phyloP scores from a whole-genome alignment of 2,329 filamentous ascomycete species.

The Stachybotrys chlorohalonatus region DNA sequence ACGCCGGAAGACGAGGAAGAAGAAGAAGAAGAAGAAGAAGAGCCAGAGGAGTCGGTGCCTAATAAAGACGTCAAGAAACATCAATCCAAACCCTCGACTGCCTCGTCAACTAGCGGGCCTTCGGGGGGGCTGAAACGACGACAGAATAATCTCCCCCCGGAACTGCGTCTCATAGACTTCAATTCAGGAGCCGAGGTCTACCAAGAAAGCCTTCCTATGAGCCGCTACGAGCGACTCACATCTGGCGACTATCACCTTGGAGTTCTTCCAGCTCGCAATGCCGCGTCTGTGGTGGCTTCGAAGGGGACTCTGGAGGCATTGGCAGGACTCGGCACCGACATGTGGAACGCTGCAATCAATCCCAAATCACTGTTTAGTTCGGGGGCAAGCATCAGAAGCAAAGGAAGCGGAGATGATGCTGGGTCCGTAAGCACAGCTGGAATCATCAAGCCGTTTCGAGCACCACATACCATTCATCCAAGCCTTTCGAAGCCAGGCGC shows the following conservation, averaged over 20 bases:
- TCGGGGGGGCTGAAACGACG: slow-evolving; percentile 59
- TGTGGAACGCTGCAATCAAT: slow-evolving; percentile 88
- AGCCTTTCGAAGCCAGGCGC: slow-evolving; percentile 46
- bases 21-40: slow-evolving; percentile 29
- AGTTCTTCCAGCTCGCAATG: slow-evolving; percentile 65
- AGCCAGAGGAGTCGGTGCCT: neutral
- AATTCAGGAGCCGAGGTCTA: slow-evolving; percentile 79
- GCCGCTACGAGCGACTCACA: slow-evolving; percentile 75
- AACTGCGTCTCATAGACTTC: slow-evolving; percentile 85
- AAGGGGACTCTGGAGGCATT: slow-evolving; percentile 70
- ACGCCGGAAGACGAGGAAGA: slow-evolving; percentile 63
- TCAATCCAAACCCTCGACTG: slow-evolving; percentile 32
- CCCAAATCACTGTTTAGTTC: slow-evolving; percentile 83
- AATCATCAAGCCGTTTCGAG: slow-evolving; percentile 9
- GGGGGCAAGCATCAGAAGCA: slow-evolving; percentile 64
- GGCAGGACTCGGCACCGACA: slow-evolving; percentile 61
- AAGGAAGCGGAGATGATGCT: slow-evolving; percentile 48
- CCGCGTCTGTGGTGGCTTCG: slow-evolving; percentile 54
- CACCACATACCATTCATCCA: slow-evolving; percentile 35
- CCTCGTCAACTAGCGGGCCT: slow-evolving; percentile 47
- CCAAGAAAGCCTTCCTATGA: slow-evolving; percentile 77
- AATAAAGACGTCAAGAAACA: slow-evolving; percentile 25
- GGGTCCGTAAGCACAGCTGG: slow-evolving; percentile 31
- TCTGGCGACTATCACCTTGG: slow-evolving; percentile 88
- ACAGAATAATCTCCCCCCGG: slow-evolving; percentile 74